Conservation (phyloP, 2,329 filamentous ascomycete species). For the Aspergillus intermedius region DNA sequence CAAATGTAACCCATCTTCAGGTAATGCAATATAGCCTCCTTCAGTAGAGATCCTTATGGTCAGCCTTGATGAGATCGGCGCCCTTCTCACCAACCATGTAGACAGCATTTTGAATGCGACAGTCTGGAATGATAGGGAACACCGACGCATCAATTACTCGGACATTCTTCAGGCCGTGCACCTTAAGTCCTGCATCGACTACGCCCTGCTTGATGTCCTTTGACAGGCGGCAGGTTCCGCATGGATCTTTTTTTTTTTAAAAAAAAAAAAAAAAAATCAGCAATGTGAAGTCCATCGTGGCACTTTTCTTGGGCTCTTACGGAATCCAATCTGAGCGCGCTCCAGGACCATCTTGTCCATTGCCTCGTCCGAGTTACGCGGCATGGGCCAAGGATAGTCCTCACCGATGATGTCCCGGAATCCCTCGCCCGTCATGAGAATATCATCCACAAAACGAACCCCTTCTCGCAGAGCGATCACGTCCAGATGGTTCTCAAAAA, state of each 20-base stretch:
- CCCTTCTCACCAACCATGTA: conserved; percentile 52
- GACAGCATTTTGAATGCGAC: conserved; percentile 53
- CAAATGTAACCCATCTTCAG: background rate
- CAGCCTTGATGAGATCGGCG: background rate
- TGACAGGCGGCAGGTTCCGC: conserved; percentile 49
- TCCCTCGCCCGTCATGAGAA: conserved; percentile 47
- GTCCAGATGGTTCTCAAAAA: conserved; percentile 44
- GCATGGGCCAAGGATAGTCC: conserved; percentile 55
- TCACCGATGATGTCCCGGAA: conserved; percentile 37
- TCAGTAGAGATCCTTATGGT: background rate
- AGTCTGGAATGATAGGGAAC: conserved; percentile 48
- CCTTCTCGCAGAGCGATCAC: conserved; percentile 53
- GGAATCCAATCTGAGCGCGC: conserved; percentile 45
- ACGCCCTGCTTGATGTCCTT: conserved; percentile 47
- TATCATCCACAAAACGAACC: conserved; percentile 47
- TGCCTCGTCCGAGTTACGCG: conserved; percentile 46
- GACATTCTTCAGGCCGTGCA: conserved; percentile 47
- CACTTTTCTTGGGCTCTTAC: background rate
- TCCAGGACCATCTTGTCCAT: conserved; percentile 53
- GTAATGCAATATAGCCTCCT: background rate
- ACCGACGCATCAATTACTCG: conserved; percentile 51
- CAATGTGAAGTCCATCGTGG: background rate
- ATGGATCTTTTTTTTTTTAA: too few species aligned
- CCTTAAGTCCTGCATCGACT: conserved; percentile 44
- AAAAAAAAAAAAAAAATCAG: background rate